phyloP scores from a whole-genome alignment of 73 alveolate species.

The Stentor coeruleus region DNA sequence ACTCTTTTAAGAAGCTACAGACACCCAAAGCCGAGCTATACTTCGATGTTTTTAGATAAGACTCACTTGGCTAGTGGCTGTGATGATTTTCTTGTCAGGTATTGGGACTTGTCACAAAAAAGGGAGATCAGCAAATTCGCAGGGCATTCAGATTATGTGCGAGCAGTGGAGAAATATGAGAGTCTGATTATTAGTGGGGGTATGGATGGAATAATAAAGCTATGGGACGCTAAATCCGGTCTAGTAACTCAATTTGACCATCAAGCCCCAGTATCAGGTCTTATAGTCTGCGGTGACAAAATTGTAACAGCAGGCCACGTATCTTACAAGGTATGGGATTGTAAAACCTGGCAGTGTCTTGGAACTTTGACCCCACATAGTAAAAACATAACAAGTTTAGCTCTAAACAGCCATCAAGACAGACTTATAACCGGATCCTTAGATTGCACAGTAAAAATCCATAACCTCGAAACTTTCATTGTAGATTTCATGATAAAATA shows the following conservation, averaged over 20 bases:
- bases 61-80: slow-evolving; percentile 7
- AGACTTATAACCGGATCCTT: not conserved
- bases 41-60: not conserved
- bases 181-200: not conserved
- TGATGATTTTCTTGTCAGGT: not conserved
- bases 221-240: not conserved
- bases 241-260: slow-evolving; percentile 2
- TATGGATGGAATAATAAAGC: slow-evolving; percentile 16
- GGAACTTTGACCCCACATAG: not conserved
- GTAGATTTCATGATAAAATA: slow-evolving; percentile 5
- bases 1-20: not conserved
- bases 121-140: not conserved
- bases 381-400: not conserved
- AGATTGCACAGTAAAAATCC: slow-evolving; percentile 17
- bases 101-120: not conserved
- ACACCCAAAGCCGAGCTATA: not conserved
- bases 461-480: not conserved
- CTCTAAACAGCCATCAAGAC: not conserved
- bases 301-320: slow-evolving; percentile 14
- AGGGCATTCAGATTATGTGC: not conserved
- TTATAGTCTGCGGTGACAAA: not conserved
- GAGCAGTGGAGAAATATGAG: not conserved
- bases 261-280: not conserved
- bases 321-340: slow-evolving; percentile 7
- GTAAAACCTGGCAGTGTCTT: not conserved